phyloP scores from a whole-genome alignment of 2,329 filamentous ascomycete genomes.

The Acrocalymma vagum region DNA sequence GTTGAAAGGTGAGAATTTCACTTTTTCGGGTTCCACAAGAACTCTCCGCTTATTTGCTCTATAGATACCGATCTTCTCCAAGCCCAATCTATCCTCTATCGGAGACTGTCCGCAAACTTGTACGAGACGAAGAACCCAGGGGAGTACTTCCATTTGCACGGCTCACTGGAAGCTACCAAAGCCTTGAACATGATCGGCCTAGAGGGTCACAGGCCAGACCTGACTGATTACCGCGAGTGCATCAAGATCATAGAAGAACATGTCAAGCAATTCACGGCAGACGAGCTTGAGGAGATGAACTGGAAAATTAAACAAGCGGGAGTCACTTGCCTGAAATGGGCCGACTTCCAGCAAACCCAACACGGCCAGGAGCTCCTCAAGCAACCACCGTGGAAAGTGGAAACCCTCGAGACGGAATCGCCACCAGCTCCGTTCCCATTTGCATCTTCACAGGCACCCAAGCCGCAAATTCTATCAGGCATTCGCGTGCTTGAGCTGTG shows the following conservation, averaged over 20 bases:
- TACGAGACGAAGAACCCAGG: slow-evolving; percentile 72
- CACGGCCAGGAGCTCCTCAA: slow-evolving; percentile 52
- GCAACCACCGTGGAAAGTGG: slow-evolving; percentile 58
- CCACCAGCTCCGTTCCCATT: slow-evolving; percentile 57
- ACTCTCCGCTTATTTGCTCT: slow-evolving; percentile 19
- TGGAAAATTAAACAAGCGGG: slow-evolving; percentile 51
- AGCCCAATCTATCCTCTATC: slow-evolving; percentile 76
- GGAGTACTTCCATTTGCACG: slow-evolving; percentile 80
- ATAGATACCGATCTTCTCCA: slow-evolving; percentile 75
- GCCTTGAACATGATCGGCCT: slow-evolving; percentile 76
- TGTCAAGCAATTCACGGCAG: slow-evolving; percentile 48
- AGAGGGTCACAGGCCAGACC: slow-evolving; percentile 66
- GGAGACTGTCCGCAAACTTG: slow-evolving; percentile 75
- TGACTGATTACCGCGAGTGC: slow-evolving; percentile 58
- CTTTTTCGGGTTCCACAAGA: neutral
- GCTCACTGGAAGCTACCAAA: slow-evolving; percentile 74
- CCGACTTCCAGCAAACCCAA: slow-evolving; percentile 48
- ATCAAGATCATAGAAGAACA: slow-evolving; percentile 52
- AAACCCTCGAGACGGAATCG: slow-evolving; percentile 60
- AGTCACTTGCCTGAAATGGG: slow-evolving; percentile 51
- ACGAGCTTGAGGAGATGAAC: slow-evolving; percentile 54
- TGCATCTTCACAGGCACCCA: slow-evolving; percentile 49
- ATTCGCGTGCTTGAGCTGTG: slow-evolving; percentile 79
- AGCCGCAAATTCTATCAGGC: slow-evolving; percentile 58
- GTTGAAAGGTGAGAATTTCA: slow-evolving; percentile 47